A percentile compares a stretch with the other conserved stretches of the same genome.
phyloP scores from a whole-genome alignment of 306 rosid genomes.

The Boehmeria nivea region DNA sequence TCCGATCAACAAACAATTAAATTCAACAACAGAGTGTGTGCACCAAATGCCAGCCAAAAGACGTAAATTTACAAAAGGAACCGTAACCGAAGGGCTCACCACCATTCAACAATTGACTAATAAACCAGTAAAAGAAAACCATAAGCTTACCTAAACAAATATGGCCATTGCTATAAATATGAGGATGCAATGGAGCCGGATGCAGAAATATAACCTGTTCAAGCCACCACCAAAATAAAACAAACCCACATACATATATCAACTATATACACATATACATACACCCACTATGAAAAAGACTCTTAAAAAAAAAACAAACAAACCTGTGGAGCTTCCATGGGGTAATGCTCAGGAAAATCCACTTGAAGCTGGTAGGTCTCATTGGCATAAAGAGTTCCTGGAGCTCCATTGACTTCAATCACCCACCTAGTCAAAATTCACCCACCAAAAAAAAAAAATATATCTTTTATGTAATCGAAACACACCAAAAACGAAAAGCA shows the following conservation, averaged over 20 bases:
- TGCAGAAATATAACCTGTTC: conserved; percentile 87
- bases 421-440: conserved; percentile 93
- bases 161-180: conserved; percentile 97
- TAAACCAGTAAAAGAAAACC: background rate
- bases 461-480: conserved; percentile 27
- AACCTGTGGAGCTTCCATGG: conserved; percentile 99
- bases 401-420: conserved; percentile 96
- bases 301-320: background rate
- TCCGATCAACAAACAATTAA: background rate
- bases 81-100: background rate
- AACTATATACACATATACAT: background rate
- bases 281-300: conserved; percentile 4
- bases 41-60: background rate
- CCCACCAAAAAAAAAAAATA: background rate
- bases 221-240: conserved; percentile 24
- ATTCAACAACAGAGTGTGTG: conserved; percentile 1
- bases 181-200: conserved; percentile 98
- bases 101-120: background rate
- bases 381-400: conserved; percentile 85
- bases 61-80: background rate
- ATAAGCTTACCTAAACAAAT: conserved; percentile 84
- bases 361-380: conserved; percentile 99
- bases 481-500: conserved; percentile 6
- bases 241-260: background rate
- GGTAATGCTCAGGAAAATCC: conserved; percentile 98